These are phyloP conservation scores for Erythrophleum ivorense DNA, from an alignment of 331 rosid species.

Conservation along the genomic window DNA sequence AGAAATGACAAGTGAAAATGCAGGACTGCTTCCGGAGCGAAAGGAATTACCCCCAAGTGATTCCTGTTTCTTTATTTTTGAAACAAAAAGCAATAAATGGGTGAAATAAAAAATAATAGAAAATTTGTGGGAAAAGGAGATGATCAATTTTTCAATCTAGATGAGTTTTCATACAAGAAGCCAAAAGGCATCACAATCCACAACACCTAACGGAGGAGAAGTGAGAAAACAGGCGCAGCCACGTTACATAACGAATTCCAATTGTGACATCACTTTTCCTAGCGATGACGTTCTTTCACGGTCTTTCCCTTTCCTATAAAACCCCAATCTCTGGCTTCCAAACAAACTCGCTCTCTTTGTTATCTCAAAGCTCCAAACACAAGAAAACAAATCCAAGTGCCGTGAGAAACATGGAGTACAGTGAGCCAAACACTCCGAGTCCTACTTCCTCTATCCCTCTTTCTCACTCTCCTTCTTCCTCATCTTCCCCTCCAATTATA, in stretches of 20 bases:
- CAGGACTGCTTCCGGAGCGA: background rate
- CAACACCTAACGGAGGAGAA: slow-evolving; percentile 46
- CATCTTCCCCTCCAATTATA: slow-evolving; percentile 30
- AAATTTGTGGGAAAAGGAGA: background rate
- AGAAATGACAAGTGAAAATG: slow-evolving; percentile 35
- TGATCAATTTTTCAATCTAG: slow-evolving; percentile 33
- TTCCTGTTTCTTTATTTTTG: too few species aligned
- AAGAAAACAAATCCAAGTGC: background rate
- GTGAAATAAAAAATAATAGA: background rate
- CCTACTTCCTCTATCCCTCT: slow-evolving; percentile 34
- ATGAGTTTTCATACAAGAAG: slow-evolving; percentile 47
- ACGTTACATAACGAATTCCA: slow-evolving; percentile 44
- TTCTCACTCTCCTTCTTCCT: slow-evolving; percentile 38
- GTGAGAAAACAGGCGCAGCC: slow-evolving; percentile 49
- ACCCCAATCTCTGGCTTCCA: slow-evolving; percentile 25
- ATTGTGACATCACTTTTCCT: slow-evolving; percentile 41
- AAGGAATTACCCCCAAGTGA: background rate
- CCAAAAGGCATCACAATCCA: slow-evolving; percentile 39
- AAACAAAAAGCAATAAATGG: background rate
- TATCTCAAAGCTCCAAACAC: slow-evolving; percentile 10
- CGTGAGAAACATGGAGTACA: slow-evolving; percentile 52
- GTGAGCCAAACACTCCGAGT: slow-evolving; percentile 54
- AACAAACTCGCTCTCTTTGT: slow-evolving; percentile 39
- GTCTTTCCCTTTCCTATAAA: slow-evolving; percentile 48
- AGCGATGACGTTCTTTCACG: slow-evolving; percentile 37